These are phyloP conservation scores for Warburgia ugandensis DNA, from an alignment of 164 flowering plant genomes.

Conservation along the genomic window DNA sequence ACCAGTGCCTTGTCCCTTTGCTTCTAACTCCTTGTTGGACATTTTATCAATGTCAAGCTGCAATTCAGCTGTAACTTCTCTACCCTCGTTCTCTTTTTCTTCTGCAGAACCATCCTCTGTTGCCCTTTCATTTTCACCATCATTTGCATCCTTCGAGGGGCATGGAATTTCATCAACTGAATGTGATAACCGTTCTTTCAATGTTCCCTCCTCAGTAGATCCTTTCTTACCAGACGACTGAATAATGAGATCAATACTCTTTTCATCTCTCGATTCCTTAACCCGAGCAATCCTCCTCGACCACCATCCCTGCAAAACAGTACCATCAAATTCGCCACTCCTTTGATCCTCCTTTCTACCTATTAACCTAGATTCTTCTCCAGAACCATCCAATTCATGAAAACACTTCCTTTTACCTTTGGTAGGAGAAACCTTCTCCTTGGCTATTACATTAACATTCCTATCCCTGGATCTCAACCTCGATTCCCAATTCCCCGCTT, in stretches of 20 bases:
- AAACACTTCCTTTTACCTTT: constrained; percentile 54
- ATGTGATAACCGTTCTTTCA: constrained; percentile 8
- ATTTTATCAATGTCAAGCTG: no score
- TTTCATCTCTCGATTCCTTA: constrained; percentile 15
- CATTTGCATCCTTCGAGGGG: constrained; percentile 9
- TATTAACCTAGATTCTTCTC: constrained; percentile 13
- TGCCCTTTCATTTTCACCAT: constrained; percentile 13
- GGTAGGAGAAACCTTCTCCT: constrained; percentile 14
- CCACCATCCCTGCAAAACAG: constrained; percentile 20
- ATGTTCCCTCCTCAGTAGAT: neutral
- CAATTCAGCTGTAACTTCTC: neutral
- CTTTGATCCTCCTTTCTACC: neutral
- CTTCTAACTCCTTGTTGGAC: no score
- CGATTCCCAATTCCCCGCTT: constrained; percentile 36
- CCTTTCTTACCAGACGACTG: constrained; percentile 6
- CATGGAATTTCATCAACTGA: constrained; percentile 13
- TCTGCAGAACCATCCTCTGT: constrained; percentile 8
- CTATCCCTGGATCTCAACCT: constrained; percentile 63
- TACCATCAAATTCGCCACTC: constrained; percentile 8
- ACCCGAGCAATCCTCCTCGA: constrained; percentile 27
- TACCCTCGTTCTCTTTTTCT: constrained; percentile 17
- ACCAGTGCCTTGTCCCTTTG: constrained; percentile 11
- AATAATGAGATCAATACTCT: constrained; percentile 17
- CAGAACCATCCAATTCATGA: constrained; percentile 24
- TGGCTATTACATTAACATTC: constrained; percentile 12